Base-by-base conservation (phyloP, 2,329 filamentous ascomycete species). In the Magnaporthales sp. region DNA sequence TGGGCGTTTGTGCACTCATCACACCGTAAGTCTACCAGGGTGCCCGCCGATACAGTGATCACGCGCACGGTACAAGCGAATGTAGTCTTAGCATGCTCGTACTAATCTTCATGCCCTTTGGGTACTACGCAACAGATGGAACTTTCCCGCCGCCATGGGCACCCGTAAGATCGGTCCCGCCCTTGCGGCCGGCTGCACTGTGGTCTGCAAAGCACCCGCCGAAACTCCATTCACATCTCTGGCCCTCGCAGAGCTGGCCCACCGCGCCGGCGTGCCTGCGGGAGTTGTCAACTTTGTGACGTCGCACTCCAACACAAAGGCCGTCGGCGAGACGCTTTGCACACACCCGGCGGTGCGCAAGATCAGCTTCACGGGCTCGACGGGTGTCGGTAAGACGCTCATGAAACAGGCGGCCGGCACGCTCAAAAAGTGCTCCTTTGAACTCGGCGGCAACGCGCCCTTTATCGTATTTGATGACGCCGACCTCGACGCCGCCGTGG, bases 391-490 rank as follows among this genome's bases (percentile, higher is more conserved):
- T 32, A 89, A 89, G 76, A 82, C 89, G 7, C 86, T 99, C 66
- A 97, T 97, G 93, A 91, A 91, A 80, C 93, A 97, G 78, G 89
- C 90, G 11, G 87, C 93, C 0, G 84, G 86, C 56, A 97, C 93
- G 0, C 69, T 97, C 71, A 98, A 98, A 84, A 85, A 88, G 71
- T 76, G 89, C 56, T 95, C 91, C 0, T 91, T 97, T 76, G 94
- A 98, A 76, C 89, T 98, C 1, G 94, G 94, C 66, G 95, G 94
- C 63, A 98, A 98, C 76, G 91, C 94, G 0, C 94, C 94, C 1
- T 96, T 97, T 76, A 97, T 98, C 71, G 92, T 98, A 38, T 98
- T 98, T 74, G 93, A 98, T 74, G 94, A 98, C 74, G 91, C 94
- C 24, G 92, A 98, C 74, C 80, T 98, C 24, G 93, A 97, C 68